Conservation (phyloP, 2,329 filamentous ascomycete genomes). For the Aspergillus transmontanensis region DNA sequence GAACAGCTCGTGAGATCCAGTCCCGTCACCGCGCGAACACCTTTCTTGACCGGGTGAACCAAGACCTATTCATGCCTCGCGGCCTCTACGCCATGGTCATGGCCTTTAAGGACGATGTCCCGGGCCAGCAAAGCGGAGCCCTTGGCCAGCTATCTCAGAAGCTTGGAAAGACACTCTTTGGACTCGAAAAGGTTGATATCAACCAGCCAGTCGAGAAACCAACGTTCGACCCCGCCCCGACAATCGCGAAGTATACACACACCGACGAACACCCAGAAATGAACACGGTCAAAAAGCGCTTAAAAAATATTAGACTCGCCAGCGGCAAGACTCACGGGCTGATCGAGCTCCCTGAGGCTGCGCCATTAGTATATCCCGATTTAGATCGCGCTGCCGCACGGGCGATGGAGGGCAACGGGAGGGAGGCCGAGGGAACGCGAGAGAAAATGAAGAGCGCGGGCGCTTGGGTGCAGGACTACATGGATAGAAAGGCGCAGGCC, state of each 20-base stretch:
- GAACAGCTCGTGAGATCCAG: too few relatives aligned
- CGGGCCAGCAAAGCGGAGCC: too few relatives aligned
- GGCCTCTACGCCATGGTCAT: not conserved
- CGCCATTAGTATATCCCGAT: not conserved
- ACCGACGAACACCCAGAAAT: not conserved
- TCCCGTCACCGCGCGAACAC: not conserved
- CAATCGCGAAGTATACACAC: not conserved
- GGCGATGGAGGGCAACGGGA: not conserved
- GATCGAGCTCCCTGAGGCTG: not conserved
- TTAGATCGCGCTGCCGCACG: not conserved
- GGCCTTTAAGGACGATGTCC: not conserved
- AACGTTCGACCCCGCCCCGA: not conserved
- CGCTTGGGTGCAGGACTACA: not conserved
- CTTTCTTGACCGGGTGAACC: conserved; percentile 1
- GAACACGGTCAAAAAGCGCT: not conserved
- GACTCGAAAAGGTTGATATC: too few relatives aligned
- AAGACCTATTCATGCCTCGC: conserved; percentile 2
- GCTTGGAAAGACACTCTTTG: too few relatives aligned
- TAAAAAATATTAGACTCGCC: not conserved
- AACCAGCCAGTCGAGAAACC: too few relatives aligned
- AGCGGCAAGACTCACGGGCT: not conserved
- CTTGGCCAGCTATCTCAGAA: too few relatives aligned
- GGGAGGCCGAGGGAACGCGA: too few relatives aligned
- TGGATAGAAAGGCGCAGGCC: not conserved
- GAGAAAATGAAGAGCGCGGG: not conserved